Evolutionary conservation across 2,329 filamentous ascomycete species (phyloP), one percentile per base, ranked within the genome.

Genomic region (Aspergillus sp.): DNA sequence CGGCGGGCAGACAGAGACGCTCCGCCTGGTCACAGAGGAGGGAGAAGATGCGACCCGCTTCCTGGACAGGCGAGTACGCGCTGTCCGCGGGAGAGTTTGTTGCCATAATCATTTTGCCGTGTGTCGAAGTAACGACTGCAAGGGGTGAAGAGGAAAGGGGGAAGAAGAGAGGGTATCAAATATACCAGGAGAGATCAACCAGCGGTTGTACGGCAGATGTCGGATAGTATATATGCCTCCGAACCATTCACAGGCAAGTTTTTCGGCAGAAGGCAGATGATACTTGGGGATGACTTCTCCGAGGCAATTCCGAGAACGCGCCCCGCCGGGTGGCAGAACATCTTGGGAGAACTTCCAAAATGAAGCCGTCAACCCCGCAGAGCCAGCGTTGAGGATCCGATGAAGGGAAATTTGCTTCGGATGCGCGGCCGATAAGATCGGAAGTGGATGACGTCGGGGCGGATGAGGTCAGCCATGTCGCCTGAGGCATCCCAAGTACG

Each of bases 31-130:
- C 63, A 50, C 67, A 73, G 3, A 73, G 65, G 11, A 61, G 48
- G 9, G 63, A 62, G 50, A 73, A 71, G 51, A 73, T 73, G 30
- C 66, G 68, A n/a, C 62, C 61, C 4, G 69, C 62, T 62, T 73
- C 71, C 19, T 60, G 59, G 33, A 69, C 60, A 13, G 69, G 67
- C 17, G 69, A 72, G 50, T 72, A 72, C 16, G 49, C 40, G 14
- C 44, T 45, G 11, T 45, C 55, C 50, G 51, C 56, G 13, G 51
- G 30, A 13, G 50, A 35, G 50, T 49, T 56, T 26, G 45, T 43
- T 35, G 56, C 44, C 60, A 65, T 66, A 41, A 30, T 58, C 41
- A 44, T 44, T 45, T 47, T 33, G 26, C 26, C 26, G 26, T 7
- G 26, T 30, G 10, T 22, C 10, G n/a, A 42, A 17, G 35, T 7